Evolutionary conservation across 2,329 filamentous ascomycete genomes (phyloP).

Genomic region (Xylariales sp.): DNA sequence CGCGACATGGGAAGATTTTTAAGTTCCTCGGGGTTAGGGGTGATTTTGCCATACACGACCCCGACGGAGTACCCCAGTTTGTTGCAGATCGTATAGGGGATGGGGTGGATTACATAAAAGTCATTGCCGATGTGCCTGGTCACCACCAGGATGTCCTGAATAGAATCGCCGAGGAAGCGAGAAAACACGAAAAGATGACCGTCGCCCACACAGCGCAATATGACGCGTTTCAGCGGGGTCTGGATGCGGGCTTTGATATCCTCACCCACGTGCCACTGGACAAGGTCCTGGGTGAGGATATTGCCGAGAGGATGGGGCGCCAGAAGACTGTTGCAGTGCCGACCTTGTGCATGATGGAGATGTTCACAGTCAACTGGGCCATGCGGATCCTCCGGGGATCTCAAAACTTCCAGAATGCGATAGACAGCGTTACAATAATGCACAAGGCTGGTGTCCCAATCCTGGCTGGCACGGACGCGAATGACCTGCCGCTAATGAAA

Average conservation of each 20-base stretch:
- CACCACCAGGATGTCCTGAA: conserved; percentile 16
- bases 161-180: conserved; percentile 15
- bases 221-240: conserved; percentile 16
- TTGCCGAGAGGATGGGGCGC: conserved; percentile 12
- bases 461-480: conserved; percentile 26
- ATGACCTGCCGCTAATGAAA: conserved; percentile 10
- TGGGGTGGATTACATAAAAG: conserved; percentile 23
- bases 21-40: conserved; percentile 8
- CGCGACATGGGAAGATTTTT: conserved; percentile 12
- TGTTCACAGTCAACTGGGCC: conserved; percentile 14
- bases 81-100: conserved; percentile 14
- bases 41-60: conserved; percentile 10
- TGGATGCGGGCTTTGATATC: conserved; percentile 22
- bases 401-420: conserved; percentile 16
- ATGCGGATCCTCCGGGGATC: conserved; percentile 12
- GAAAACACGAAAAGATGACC: conserved; percentile 17
- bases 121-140: conserved; percentile 18
- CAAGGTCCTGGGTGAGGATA: conserved; percentile 14
- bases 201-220: conserved; percentile 21
- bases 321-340: conserved; percentile 19
- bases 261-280: conserved; percentile 23
- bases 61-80: conserved; percentile 12
- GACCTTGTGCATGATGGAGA: conserved; percentile 19
- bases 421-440: conserved; percentile 18
- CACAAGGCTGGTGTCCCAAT: conserved; percentile 23